Percentiles rank a stretch among this genome's conserved stretches.
Evolutionary conservation across 2,329 filamentous ascomycete species (phyloP).

Genomic region (Apiospora malaysiana): DNA sequence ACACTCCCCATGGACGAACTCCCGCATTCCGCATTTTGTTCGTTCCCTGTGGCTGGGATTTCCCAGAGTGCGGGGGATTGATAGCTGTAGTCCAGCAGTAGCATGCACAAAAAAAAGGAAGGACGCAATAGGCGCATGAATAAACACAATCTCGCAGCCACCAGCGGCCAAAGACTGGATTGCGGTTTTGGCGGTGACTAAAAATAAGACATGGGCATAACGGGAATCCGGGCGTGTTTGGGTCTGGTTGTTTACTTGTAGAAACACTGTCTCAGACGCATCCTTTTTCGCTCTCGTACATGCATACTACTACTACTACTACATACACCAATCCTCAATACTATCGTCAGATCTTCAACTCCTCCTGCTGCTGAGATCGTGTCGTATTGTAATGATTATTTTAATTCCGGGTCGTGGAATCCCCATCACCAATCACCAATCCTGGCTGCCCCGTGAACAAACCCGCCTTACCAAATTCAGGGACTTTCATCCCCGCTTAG

Average conservation of each 20-base stretch:
- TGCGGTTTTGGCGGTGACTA: slow-evolving; percentile 19
- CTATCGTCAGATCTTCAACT: not conserved
- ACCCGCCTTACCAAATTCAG: slow-evolving; percentile 13
- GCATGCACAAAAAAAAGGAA: not conserved
- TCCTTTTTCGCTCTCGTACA: not conserved
- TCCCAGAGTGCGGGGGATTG: slow-evolving; percentile 5
- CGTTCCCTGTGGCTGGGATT: slow-evolving; percentile 10
- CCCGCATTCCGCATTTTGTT: not conserved
- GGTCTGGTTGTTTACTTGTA: not conserved
- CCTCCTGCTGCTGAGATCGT: not conserved
- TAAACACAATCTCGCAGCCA: slow-evolving; percentile 14
- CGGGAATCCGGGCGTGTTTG: not conserved
- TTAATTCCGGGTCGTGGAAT: not conserved
- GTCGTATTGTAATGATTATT: not conserved
- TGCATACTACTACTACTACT: too few relatives aligned
- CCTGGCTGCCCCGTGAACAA: not conserved
- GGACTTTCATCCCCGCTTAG: slow-evolving; percentile 9
- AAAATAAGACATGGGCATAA: slow-evolving; percentile 20
- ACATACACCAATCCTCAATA: not conserved
- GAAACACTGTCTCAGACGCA: not conserved
- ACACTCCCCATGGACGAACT: not conserved
- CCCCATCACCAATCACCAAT: not conserved
- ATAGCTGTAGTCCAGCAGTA: not conserved
- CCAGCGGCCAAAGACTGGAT: not conserved
- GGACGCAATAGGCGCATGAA: slow-evolving; percentile 11